These are phyloP conservation scores for Colletotrichum chrysophilum DNA, from an alignment of 2,329 filamentous ascomycete genomes.

Conservation along the genomic window DNA sequence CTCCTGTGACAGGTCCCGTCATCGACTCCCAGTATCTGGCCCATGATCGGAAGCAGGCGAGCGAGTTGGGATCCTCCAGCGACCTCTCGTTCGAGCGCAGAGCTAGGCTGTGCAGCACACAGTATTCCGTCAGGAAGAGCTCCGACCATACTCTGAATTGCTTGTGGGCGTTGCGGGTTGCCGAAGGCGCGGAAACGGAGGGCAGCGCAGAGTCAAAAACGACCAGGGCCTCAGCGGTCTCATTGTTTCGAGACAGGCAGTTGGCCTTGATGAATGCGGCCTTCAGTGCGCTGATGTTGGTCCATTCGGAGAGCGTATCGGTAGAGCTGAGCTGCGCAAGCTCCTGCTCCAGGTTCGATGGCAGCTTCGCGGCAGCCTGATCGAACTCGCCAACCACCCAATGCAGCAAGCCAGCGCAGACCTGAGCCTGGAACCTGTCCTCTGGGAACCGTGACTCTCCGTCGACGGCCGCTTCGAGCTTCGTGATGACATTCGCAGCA, in stretches of 20 bases:
- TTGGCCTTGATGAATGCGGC: constrained; percentile 78
- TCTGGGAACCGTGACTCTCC: constrained; percentile 58
- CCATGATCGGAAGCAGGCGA: constrained; percentile 71
- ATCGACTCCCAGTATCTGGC: constrained; percentile 69
- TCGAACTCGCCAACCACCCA: constrained; percentile 76
- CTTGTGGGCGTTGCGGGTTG: constrained; percentile 57
- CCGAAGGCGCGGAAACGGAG: constrained; percentile 61
- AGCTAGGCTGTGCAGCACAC: constrained; percentile 69
- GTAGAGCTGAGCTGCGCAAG: constrained; percentile 56
- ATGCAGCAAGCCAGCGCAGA: constrained; percentile 85
- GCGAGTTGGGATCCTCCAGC: constrained; percentile 56
- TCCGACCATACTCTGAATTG: constrained; percentile 83
- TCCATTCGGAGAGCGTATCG: constrained; percentile 73
- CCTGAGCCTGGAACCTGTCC: constrained; percentile 77
- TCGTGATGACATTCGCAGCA: constrained; percentile 49
- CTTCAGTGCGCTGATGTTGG: constrained; percentile 81
- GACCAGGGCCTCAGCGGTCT: constrained; percentile 63
- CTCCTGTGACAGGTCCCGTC: constrained; percentile 52
- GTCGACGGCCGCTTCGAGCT: constrained; percentile 62
- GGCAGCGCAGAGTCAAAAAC: constrained; percentile 71
- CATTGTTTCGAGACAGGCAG: constrained; percentile 55
- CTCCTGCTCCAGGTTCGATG: constrained; percentile 64
- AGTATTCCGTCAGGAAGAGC: constrained; percentile 76
- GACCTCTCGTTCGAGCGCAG: constrained; percentile 56
- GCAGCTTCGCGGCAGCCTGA: constrained; percentile 65